phyloP scores from a whole-genome alignment of 2,329 filamentous ascomycete species.

The Ophiostoma novo-ulmi region DNA sequence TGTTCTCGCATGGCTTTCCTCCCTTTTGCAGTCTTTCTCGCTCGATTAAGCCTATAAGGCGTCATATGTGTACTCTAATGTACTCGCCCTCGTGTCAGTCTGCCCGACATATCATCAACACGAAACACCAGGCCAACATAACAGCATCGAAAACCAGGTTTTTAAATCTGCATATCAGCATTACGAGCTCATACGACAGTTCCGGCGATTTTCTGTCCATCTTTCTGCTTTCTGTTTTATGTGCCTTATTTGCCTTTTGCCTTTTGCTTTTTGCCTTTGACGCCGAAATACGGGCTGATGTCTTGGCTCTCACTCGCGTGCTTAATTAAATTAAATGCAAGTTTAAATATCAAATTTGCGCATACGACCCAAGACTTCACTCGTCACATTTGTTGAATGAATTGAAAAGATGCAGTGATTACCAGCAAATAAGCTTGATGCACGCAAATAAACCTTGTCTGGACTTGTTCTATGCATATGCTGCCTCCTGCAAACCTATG shows the following conservation, averaged over 20 bases:
- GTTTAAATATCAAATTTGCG: not conserved
- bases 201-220: not conserved
- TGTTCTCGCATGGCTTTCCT: not conserved
- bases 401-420: not conserved
- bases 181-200: not conserved
- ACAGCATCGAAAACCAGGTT: not conserved
- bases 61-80: not conserved
- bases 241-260: not conserved
- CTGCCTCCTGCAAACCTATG: not conserved
- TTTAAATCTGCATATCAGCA: not conserved
- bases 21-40: not conserved
- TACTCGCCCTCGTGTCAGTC: not conserved
- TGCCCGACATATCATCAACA: not conserved
- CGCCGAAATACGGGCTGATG: conserved; percentile 15
- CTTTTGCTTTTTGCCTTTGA: not conserved
- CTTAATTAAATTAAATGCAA: not conserved
- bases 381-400: not conserved
- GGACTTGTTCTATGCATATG: not conserved
- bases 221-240: no score
- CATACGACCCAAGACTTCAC: not conserved
- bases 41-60: not conserved
- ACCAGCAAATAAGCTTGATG: not conserved
- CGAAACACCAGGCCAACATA: not conserved
- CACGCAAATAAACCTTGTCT: not conserved
- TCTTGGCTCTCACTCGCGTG: conserved; percentile 9